These are phyloP conservation scores for Chamaecrista fasciculata DNA, from an alignment of 306 rosid species.

Conservation along the genomic window DNA sequence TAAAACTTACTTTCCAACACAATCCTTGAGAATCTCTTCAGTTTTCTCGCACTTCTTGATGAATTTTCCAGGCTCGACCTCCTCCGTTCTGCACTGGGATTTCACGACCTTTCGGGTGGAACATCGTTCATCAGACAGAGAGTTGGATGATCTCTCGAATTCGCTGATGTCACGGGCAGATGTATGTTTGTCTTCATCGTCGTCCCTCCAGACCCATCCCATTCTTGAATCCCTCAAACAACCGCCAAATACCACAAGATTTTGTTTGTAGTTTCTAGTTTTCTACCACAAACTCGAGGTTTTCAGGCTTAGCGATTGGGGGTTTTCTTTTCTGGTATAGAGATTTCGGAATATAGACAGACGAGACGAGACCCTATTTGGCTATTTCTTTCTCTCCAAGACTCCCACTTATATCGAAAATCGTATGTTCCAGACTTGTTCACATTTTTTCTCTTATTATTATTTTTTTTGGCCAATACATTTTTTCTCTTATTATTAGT, in stretches of 20 bases:
- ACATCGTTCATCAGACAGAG: constrained; percentile 37
- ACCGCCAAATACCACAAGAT: neutral
- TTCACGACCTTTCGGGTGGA: constrained; percentile 58
- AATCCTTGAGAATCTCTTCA: constrained; percentile 68
- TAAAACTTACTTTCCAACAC: constrained; percentile 56
- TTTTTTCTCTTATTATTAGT: too few species aligned
- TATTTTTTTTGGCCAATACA: too few species aligned
- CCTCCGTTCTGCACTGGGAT: constrained; percentile 77
- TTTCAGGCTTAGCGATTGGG: neutral
- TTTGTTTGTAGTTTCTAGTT: neutral
- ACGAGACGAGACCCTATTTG: neutral
- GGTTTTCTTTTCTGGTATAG: neutral
- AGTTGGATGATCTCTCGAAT: neutral
- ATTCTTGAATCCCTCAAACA: constrained; percentile 29
- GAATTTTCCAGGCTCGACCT: constrained; percentile 80
- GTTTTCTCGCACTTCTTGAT: constrained; percentile 79
- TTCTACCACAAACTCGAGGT: neutral
- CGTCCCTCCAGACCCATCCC: constrained; percentile 83
- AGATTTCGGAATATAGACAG: neutral
- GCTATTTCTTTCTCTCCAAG: neutral
- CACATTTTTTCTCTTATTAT: too few species aligned
- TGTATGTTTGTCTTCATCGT: constrained; percentile 18
- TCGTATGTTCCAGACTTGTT: too few species aligned
- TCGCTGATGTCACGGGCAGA: constrained; percentile 5
- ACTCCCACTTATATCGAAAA: too few species aligned